phyloP scores from a whole-genome alignment of 2,329 filamentous ascomycete species.

The Lachnum nothofagi region DNA sequence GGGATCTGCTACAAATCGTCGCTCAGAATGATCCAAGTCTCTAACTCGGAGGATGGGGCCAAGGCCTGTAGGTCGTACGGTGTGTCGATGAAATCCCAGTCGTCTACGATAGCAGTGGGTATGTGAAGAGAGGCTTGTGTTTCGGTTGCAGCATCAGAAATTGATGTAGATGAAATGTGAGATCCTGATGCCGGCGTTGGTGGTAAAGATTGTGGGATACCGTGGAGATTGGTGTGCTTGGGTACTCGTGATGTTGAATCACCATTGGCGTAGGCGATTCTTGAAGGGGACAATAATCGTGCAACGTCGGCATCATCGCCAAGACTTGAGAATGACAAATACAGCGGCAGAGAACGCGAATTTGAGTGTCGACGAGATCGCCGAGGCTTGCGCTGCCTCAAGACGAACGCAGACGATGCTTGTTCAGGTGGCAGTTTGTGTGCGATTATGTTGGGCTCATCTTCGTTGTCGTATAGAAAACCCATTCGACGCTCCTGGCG shows the following conservation, averaged over 20 bases:
- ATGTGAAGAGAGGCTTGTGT: background rate
- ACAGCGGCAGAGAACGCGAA: slow-evolving; percentile 15
- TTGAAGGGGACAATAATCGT: slow-evolving; percentile 12
- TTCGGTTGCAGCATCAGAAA: too few species aligned
- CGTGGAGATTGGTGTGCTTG: slow-evolving; percentile 3
- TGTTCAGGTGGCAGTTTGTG: slow-evolving; percentile 16
- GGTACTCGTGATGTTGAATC: slow-evolving; percentile 24
- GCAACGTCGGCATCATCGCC: slow-evolving; percentile 20
- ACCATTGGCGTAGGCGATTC: background rate
- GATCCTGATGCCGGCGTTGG: slow-evolving; percentile 13
- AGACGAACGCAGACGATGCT: slow-evolving; percentile 17
- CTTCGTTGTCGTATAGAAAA: slow-evolving; percentile 19
- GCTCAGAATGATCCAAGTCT: slow-evolving; percentile 27
- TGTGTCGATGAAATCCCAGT: slow-evolving; percentile 25
- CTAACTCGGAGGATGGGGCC: slow-evolving; percentile 22
- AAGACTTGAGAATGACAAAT: slow-evolving; percentile 20
- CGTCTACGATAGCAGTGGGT: slow-evolving; percentile 9
- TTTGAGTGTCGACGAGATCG: slow-evolving; percentile 16
- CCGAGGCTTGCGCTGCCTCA: slow-evolving; percentile 19
- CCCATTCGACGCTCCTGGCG: slow-evolving; percentile 25
- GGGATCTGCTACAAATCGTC: slow-evolving; percentile 30
- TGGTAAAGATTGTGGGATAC: slow-evolving; percentile 27
- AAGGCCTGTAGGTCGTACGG: slow-evolving; percentile 5
- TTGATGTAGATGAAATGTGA: too few species aligned
- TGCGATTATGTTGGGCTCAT: slow-evolving; percentile 15